A percentile compares a stretch with the other conserved stretches of the same genome.
Conservation (phyloP, 352 stramenopile species). For the Globisporangium abappressorium region DNA sequence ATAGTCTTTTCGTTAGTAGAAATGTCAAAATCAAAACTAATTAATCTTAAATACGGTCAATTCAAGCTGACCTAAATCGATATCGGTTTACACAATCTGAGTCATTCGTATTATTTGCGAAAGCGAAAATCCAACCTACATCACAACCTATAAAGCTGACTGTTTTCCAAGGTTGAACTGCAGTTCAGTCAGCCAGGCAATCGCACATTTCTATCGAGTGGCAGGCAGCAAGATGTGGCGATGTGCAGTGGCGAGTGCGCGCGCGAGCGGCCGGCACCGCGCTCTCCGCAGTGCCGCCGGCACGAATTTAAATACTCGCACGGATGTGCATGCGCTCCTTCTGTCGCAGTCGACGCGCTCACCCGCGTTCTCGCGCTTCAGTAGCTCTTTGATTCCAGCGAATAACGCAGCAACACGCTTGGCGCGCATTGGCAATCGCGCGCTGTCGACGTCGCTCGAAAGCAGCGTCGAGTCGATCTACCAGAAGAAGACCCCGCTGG, state of each 20-base stretch:
- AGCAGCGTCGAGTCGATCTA: conserved; percentile 79
- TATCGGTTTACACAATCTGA: no score
- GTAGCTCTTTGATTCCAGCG: background rate
- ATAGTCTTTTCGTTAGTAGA: no score
- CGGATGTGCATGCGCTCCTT: background rate
- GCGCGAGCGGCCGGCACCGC: conserved; percentile 6
- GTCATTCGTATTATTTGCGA: no score
- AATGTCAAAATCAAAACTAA: no score
- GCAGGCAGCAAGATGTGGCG: conserved; percentile 11
- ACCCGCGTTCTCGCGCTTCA: conserved; percentile 3
- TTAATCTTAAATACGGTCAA: no score
- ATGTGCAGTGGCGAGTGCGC: conserved; percentile 10
- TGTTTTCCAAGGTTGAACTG: background rate
- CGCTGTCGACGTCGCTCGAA: conserved; percentile 30
- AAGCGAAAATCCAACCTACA: no score
- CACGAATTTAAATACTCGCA: background rate
- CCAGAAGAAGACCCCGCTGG: conserved; percentile 88
- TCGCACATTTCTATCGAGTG: background rate
- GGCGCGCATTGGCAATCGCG: background rate
- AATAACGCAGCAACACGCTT: background rate
- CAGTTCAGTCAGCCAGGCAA: no score
- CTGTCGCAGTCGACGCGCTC: background rate
- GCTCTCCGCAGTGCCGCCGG: conserved; percentile 3
- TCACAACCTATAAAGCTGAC: no score
- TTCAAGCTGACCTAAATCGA: no score